Conservation (phyloP, 108 stramenopile species). For the Nitzschia palea region DNA sequence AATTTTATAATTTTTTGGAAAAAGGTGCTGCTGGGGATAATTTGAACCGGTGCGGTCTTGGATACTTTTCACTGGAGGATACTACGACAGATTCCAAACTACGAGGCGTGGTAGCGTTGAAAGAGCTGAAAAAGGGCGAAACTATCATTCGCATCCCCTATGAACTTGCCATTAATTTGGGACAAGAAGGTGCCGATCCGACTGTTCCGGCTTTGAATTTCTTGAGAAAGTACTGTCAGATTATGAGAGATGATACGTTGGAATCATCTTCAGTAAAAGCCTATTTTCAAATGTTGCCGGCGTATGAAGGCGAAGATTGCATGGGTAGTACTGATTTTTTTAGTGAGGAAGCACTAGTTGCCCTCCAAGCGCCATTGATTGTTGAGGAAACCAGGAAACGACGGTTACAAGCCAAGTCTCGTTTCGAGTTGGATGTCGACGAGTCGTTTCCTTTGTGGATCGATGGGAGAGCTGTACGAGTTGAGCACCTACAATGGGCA, state of each 20-base stretch:
- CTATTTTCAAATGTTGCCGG: slow-evolving; percentile 69
- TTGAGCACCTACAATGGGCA: slow-evolving; percentile 63
- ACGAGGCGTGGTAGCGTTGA: slow-evolving; percentile 70
- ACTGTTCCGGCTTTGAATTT: slow-evolving; percentile 60
- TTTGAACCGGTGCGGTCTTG: slow-evolving; percentile 61
- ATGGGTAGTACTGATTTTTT: slow-evolving; percentile 74
- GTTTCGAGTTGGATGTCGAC: slow-evolving; percentile 65
- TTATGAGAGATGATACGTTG: slow-evolving; percentile 1
- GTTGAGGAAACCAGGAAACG: slow-evolving; percentile 60
- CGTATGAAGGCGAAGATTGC: slow-evolving; percentile 54
- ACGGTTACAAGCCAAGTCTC: slow-evolving; percentile 26
- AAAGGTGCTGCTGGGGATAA: slow-evolving; percentile 53
- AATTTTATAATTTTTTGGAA: slow-evolving; percentile 65
- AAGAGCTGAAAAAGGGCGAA: slow-evolving; percentile 67
- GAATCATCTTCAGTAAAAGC: slow-evolving; percentile 18
- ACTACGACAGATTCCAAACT: slow-evolving; percentile 18
- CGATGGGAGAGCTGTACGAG: slow-evolving; percentile 46
- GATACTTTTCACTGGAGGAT: slow-evolving; percentile 47
- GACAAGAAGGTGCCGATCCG: slow-evolving; percentile 65
- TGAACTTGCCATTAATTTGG: slow-evolving; percentile 70
- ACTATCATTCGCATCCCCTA: slow-evolving; percentile 74
- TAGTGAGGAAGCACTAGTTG: slow-evolving; percentile 56
- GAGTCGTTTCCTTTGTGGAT: slow-evolving; percentile 50
- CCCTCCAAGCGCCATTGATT: slow-evolving; percentile 59
- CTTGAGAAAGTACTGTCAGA: slow-evolving; percentile 53